Conservation (phyloP, 805 yeast genomes). For the Candida nitratophila region DNA sequence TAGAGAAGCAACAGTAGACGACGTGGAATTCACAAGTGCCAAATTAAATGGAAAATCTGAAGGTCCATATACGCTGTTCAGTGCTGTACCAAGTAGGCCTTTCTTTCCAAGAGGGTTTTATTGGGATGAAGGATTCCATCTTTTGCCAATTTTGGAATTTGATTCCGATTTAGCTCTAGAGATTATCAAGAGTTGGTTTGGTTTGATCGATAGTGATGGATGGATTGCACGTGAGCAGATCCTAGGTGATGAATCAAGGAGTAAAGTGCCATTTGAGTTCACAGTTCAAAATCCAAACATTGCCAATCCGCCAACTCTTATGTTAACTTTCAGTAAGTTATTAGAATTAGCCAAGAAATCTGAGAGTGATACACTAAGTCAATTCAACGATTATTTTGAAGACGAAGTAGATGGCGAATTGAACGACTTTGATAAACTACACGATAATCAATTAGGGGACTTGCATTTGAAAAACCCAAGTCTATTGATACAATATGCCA, state of each 20-base stretch:
- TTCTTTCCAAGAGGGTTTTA: slow-evolving; percentile 95
- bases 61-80: slow-evolving; percentile 72
- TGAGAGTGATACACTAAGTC: background rate
- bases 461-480: slow-evolving; percentile 52
- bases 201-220: slow-evolving; percentile 79
- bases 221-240: slow-evolving; percentile 98
- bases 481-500: slow-evolving; percentile 50
- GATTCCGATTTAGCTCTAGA: slow-evolving; percentile 80
- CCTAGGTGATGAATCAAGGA: slow-evolving; percentile 83
- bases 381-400: background rate
- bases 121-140: slow-evolving; percentile 98
- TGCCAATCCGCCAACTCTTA: slow-evolving; percentile 93
- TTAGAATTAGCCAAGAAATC: slow-evolving; percentile 35
- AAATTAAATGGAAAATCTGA: slow-evolving; percentile 48
- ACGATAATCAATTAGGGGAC: slow-evolving; percentile 33
- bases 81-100: slow-evolving; percentile 86
- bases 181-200: slow-evolving; percentile 82
- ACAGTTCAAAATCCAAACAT: slow-evolving; percentile 80
- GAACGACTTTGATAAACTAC: slow-evolving; percentile 16
- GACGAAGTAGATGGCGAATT: background rate
- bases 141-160: slow-evolving; percentile 72
- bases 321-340: slow-evolving; percentile 61
- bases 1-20: slow-evolving; percentile 58
- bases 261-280: slow-evolving; percentile 79
- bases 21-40: slow-evolving; percentile 55